Percentiles rank a stretch among this genome's conserved stretches.
Conservation (phyloP, 1,284 basidiomycete species). For the Coniophora puteana region DNA sequence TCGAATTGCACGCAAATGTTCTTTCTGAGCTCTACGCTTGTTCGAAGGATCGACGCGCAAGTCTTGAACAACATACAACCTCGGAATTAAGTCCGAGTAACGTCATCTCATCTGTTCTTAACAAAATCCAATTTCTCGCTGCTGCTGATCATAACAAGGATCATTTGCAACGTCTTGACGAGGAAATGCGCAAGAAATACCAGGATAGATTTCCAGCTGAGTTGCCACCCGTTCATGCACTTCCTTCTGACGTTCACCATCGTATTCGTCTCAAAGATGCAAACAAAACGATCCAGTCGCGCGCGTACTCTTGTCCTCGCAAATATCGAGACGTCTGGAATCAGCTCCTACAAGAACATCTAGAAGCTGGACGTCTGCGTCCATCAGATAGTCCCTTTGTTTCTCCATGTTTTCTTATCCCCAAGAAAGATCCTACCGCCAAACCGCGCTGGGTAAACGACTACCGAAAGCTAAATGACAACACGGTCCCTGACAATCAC, state of each 20-base stretch:
- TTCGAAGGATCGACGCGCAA: too few species aligned
- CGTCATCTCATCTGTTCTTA: too few species aligned
- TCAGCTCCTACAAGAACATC: conserved; percentile 9
- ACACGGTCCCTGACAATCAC: conserved; percentile 16
- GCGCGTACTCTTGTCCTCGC: conserved; percentile 6
- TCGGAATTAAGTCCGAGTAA: too few species aligned
- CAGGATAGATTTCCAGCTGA: background rate
- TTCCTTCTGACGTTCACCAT: conserved; percentile 8
- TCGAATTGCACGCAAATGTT: too few species aligned
- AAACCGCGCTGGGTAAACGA: conserved; percentile 16
- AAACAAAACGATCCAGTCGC: conserved; percentile 2
- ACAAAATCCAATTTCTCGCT: too few species aligned
- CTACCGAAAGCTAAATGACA: conserved; percentile 14
- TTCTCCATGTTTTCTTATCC: conserved; percentile 13
- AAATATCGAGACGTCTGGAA: conserved; percentile 12
- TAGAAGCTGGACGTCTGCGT: conserved; percentile 8
- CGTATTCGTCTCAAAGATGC: conserved; percentile 4
- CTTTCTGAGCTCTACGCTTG: too few species aligned
- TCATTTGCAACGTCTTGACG: too few species aligned
- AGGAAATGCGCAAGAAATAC: too few species aligned
- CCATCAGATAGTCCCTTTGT: conserved; percentile 7
- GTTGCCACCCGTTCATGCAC: background rate
- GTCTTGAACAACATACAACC: too few species aligned
- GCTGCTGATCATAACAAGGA: too few species aligned
- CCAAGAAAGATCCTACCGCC: conserved; percentile 6